These are phyloP conservation scores for Radiomyces spectabilis DNA, from an alignment of 192 early-diverging fungal genomes.

Conservation along the genomic window DNA sequence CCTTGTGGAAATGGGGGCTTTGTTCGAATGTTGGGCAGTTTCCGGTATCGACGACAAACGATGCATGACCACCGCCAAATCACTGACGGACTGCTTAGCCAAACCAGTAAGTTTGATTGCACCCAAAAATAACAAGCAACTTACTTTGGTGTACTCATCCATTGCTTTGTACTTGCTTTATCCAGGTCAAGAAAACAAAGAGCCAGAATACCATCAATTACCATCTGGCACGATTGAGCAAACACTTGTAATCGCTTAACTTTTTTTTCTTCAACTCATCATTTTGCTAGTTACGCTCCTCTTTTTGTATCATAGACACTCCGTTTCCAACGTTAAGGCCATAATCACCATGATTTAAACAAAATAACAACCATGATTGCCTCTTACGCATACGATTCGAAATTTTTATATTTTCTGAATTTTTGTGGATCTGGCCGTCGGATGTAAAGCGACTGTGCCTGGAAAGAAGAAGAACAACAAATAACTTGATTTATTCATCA, in stretches of 20 bases:
- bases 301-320: no score
- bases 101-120: slow-evolving; percentile 37
- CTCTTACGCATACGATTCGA: no score
- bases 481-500: no score
- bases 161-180: neutral
- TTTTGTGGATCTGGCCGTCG: no score
- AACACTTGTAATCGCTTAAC: slow-evolving; percentile 47
- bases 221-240: slow-evolving; percentile 48
- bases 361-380: no score
- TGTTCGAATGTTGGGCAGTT: slow-evolving; percentile 56
- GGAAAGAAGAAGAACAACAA: no score
- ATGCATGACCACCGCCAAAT: slow-evolving; percentile 37
- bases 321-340: no score
- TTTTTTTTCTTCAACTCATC: no score
- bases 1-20: slow-evolving; percentile 47
- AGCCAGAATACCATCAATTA: slow-evolving; percentile 48
- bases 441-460: no score
- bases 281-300: no score
- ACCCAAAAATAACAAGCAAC: neutral
- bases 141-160: neutral
- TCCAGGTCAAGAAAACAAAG: slow-evolving; percentile 35
- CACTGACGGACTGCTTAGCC: slow-evolving; percentile 48
- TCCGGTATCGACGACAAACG: slow-evolving; percentile 43
- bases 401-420: no score
- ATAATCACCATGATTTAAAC: no score